phyloP scores from a whole-genome alignment of 75 land plant species.

The Pseudotsuga menziesii region DNA sequence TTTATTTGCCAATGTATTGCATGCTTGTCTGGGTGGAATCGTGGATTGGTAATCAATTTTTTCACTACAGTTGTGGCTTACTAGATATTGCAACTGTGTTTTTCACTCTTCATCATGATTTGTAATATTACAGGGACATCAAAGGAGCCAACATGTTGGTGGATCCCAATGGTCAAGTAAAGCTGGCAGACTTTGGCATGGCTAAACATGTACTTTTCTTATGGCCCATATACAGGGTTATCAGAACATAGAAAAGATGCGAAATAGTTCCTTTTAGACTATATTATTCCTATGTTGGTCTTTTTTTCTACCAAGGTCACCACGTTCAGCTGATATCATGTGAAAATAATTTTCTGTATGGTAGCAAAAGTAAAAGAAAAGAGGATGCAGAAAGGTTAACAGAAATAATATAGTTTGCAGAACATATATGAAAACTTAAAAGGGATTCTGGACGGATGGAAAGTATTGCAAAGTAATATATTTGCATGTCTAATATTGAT shows the following conservation, averaged over 20 bases:
- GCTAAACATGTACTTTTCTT: slow-evolving; percentile 79
- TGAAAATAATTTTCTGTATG: too few relatives aligned
- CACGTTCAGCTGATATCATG: neutral
- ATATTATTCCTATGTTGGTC: neutral
- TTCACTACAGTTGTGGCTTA: neutral
- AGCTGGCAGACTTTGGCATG: slow-evolving; percentile 98
- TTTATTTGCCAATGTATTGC: neutral
- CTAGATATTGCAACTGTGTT: neutral
- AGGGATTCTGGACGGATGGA: too few relatives aligned
- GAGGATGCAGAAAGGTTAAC: too few relatives aligned
- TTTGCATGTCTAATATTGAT: too few relatives aligned
- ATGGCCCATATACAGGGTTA: neutral
- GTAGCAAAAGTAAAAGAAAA: too few relatives aligned
- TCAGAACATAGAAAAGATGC: neutral
- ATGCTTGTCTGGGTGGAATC: neutral
- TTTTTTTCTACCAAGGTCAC: neutral
- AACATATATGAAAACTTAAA: too few relatives aligned
- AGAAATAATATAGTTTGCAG: too few relatives aligned
- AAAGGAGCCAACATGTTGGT: slow-evolving; percentile 98
- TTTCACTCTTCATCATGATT: neutral
- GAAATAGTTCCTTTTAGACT: too few relatives aligned
- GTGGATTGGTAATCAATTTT: neutral
- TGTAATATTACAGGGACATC: slow-evolving; percentile 68
- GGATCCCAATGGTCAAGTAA: slow-evolving; percentile 81
- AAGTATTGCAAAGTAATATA: too few relatives aligned